phyloP scores from a whole-genome alignment of 192 early-diverging fungal genomes.

The Oehlia diaphana region DNA sequence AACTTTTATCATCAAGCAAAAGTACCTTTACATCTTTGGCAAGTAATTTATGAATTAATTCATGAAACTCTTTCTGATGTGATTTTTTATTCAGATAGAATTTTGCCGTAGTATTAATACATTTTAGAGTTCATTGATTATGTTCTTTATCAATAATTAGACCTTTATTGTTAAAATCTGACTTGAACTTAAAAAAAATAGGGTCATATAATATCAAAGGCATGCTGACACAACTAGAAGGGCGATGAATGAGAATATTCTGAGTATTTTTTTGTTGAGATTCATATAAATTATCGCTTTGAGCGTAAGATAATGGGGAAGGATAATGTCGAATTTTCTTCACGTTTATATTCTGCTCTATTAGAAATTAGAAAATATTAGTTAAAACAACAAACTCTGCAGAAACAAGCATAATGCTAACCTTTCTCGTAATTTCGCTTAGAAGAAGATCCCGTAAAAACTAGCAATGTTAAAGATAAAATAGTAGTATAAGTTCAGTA shows the following conservation, averaged over 20 bases:
- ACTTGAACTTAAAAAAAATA: not conserved
- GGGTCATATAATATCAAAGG: slow-evolving; percentile 6
- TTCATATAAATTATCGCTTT: not conserved
- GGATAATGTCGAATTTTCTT: slow-evolving; percentile 15
- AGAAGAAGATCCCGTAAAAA: not conserved
- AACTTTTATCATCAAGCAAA: not conserved
- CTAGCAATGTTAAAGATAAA: not conserved
- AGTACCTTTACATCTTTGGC: not conserved
- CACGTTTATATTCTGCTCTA: slow-evolving; percentile 7
- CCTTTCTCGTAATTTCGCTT: slow-evolving; percentile 11
- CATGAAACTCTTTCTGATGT: not conserved
- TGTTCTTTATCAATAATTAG: not conserved
- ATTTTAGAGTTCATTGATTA: slow-evolving; percentile 16
- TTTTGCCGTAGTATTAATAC: not conserved
- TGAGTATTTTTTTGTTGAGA: not conserved
- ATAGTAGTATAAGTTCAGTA: not conserved
- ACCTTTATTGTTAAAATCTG: not conserved
- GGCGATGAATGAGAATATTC: not conserved
- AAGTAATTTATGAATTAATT: slow-evolving; percentile 13
- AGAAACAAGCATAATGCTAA: not conserved
- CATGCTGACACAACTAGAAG: not conserved
- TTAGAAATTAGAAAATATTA: not conserved
- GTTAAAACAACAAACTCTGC: slow-evolving; percentile 1
- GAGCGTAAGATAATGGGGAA: slow-evolving; percentile 9
- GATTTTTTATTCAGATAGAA: not conserved